Evolutionary conservation across 2,329 filamentous ascomycete species (phyloP).

Genomic region (Bertia moriformis): DNA sequence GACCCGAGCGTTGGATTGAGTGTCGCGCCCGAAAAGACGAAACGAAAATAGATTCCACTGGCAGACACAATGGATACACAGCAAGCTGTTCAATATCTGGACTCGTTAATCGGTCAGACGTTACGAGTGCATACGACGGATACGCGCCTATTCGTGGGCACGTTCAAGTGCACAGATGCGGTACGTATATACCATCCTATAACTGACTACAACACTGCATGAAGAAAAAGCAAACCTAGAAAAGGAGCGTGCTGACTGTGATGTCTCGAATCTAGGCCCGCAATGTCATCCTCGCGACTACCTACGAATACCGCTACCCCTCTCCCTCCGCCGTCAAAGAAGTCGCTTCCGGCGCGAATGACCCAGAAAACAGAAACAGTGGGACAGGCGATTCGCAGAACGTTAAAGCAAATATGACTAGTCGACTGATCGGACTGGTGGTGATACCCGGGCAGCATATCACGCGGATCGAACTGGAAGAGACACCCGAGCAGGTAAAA

Average conservation of each 20-base stretch:
- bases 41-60: no score
- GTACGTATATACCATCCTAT: no score
- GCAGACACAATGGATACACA: neutral
- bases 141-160: neutral
- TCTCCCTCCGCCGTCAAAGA: neutral
- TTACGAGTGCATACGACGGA: neutral
- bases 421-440: neutral
- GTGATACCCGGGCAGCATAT: neutral
- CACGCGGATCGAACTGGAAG: neutral
- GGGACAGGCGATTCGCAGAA: neutral
- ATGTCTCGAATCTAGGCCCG: neutral
- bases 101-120: neutral
- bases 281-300: neutral
- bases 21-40: no score
- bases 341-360: neutral
- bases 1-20: no score
- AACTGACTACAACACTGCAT: no score
- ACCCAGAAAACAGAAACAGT: no score
- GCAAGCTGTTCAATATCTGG: neutral
- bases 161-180: conserved; percentile 1
- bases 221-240: no score
- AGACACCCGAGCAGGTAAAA: neutral
- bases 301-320: neutral
- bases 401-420: neutral
- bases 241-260: no score